phyloP scores from a whole-genome alignment of 495 filamentous ascomycete genomes.

The Aspergillus coremiiformis region DNA sequence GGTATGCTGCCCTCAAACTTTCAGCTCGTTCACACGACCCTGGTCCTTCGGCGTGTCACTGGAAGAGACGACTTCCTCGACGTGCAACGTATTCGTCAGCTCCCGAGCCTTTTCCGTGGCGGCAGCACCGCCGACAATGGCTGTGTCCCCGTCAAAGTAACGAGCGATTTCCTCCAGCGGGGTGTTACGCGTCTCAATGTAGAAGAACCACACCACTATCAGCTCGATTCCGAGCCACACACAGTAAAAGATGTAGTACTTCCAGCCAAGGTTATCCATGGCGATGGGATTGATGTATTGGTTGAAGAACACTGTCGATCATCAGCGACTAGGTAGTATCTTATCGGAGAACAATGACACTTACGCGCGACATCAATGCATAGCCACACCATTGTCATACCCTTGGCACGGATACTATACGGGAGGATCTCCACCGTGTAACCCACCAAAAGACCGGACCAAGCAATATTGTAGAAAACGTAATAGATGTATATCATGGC shows the following conservation, averaged over 20 bases:
- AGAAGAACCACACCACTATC: conserved; percentile 56
- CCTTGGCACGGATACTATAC: conserved; percentile 62
- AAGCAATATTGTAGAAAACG: conserved; percentile 51
- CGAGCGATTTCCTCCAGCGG: conserved; percentile 59
- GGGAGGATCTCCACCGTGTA: conserved; percentile 62
- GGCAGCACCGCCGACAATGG: conserved; percentile 38
- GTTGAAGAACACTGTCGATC: conserved; percentile 41
- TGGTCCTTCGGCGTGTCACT: conserved; percentile 2
- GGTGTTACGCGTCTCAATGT: conserved; percentile 56
- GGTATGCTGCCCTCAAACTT: neutral
- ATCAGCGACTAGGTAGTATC: conserved; percentile 35
- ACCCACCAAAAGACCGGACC: conserved; percentile 56
- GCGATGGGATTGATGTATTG: conserved; percentile 55
- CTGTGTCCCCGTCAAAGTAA: conserved; percentile 52
- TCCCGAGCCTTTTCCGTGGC: conserved; percentile 23
- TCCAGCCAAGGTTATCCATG: conserved; percentile 50
- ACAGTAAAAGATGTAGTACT: conserved; percentile 58
- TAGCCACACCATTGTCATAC: conserved; percentile 59
- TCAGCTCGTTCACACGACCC: neutral
- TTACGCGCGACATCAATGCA: conserved; percentile 41
- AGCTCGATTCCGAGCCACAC: conserved; percentile 54
- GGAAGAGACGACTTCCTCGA: neutral
- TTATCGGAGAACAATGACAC: neutral
- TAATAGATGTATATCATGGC: conserved; percentile 56
- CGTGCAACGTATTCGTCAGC: conserved; percentile 1